Evolutionary conservation across 768 basidiomycete species (phyloP).

Genomic region (Mycena filopes): DNA sequence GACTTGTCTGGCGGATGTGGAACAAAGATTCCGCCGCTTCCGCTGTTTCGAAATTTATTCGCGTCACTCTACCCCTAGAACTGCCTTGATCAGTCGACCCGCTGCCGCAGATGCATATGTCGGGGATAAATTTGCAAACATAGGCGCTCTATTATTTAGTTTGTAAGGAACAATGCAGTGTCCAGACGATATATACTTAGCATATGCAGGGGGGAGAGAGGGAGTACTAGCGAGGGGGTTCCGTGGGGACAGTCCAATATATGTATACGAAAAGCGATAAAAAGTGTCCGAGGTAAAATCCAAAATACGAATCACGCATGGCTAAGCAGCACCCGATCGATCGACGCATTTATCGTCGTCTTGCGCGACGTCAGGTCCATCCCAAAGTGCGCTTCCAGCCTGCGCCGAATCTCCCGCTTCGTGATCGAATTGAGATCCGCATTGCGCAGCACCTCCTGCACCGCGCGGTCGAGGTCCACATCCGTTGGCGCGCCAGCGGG

Average conservation of each 20-base stretch:
- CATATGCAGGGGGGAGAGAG: neutral
- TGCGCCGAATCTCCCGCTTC: slow-evolving; percentile 88
- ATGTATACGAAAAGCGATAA: slow-evolving; percentile 1
- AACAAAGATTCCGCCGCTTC: too few species aligned
- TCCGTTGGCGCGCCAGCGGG: slow-evolving; percentile 66
- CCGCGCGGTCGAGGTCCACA: slow-evolving; percentile 76
- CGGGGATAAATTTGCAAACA: too few species aligned
- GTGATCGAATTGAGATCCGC: slow-evolving; percentile 93
- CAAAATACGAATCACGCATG: slow-evolving; percentile 44
- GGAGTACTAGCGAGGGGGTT: slow-evolving; percentile 9
- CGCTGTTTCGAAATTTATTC: too few species aligned
- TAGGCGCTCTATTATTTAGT: slow-evolving; percentile 1
- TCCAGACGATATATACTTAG: slow-evolving; percentile 16
- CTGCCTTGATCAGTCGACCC: too few species aligned
- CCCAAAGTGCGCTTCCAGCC: slow-evolving; percentile 85
- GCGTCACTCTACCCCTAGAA: too few species aligned
- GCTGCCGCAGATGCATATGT: too few species aligned
- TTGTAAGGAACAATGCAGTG: slow-evolving; percentile 6
- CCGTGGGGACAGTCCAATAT: slow-evolving; percentile 19
- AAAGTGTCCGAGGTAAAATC: neutral
- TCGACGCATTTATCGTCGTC: slow-evolving; percentile 78
- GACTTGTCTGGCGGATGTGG: too few species aligned
- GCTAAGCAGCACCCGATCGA: slow-evolving; percentile 75
- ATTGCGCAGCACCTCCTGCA: slow-evolving; percentile 75
- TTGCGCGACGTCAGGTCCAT: slow-evolving; percentile 81